Evolutionary conservation across 2,329 filamentous ascomycete species (phyloP), one percentile per base, ranked within the genome.

Genomic region (Exophiala alcalophila): DNA sequence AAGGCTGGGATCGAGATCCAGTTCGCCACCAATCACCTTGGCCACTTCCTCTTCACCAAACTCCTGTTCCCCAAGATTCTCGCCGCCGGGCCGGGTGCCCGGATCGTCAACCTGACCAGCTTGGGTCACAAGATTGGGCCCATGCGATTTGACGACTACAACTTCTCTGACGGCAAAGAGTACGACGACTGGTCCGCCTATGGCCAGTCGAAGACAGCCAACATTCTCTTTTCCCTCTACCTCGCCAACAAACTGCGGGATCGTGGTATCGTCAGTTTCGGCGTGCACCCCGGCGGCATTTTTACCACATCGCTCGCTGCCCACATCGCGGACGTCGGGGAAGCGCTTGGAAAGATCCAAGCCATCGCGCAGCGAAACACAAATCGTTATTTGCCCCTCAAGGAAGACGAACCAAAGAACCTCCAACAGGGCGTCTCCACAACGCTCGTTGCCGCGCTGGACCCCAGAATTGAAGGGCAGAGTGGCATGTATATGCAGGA

Each of bases 171-270:
- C 21, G 47, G 49, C 6, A 41, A 47, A 18, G 38, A 35, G 14
- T 69, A 69, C 45, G 50, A 65, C 21, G 56, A 50, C 12, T 71
- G 55, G 64, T 57, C 61, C 41, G 61, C 66, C 11, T 73, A 73
- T 54, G 68, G 66, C n/a, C 68, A 71, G 54, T 63, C 59, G 54
- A 73, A 73, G 55, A 65, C 71, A 5, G 68, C 65, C 39, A 72
- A 72, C 40, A 58, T 72, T 15, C 57, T 72, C 28, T 66, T 70
- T 52, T 52, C 62, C n/a, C 52, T 68, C 1, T 63, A 59, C 1
- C 58, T 72, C 16, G 66, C 66, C 16, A 49, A 55, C 40, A 49
- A 44, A 15, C 32, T 54, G 6, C 30, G 30, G 5, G 26, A 31
- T 14, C 50, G 55, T 26, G 65, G 66, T 3, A 54, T 70, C 23